phyloP scores from a whole-genome alignment of 306 rosid genomes.

The Lotus japonicus region DNA sequence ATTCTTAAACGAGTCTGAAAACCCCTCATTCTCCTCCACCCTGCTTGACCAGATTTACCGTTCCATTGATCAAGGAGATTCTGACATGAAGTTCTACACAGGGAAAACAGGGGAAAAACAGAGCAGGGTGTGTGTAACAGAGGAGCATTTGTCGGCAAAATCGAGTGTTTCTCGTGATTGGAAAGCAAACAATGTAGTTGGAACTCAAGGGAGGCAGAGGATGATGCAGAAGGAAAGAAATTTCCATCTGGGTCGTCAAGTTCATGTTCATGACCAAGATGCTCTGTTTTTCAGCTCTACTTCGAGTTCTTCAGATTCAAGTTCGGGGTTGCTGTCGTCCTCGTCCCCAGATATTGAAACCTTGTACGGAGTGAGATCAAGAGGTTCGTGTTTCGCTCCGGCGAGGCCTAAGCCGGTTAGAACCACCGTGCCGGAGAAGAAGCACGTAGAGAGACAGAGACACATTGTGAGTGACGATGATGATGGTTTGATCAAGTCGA shows the following conservation, averaged over 20 bases:
- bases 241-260: constrained; percentile 6
- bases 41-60: constrained; percentile 79
- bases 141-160: too few species aligned
- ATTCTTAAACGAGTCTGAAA: constrained; percentile 7
- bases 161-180: too few species aligned
- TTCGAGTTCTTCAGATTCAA: constrained; percentile 80
- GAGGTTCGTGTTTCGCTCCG: constrained; percentile 44
- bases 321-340: constrained; percentile 71
- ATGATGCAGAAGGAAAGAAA: constrained; percentile 28
- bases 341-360: constrained; percentile 85
- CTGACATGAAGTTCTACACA: constrained; percentile 36
- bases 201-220: not conserved
- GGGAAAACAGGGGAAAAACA: constrained; percentile 41
- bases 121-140: constrained; percentile 23
- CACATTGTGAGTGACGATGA: constrained; percentile 19
- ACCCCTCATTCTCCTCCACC: constrained; percentile 70
- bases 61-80: constrained; percentile 64
- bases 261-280: constrained; percentile 38
- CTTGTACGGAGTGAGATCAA: constrained; percentile 31
- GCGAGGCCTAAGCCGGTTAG: constrained; percentile 48
- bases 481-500: constrained; percentile 45
- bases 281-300: constrained; percentile 58
- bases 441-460: constrained; percentile 16
- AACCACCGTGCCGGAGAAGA: constrained; percentile 27
- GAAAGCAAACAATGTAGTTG: constrained; percentile 25